Conservation (phyloP, 148 eudicot genomes). For the Rheum nobile region DNA sequence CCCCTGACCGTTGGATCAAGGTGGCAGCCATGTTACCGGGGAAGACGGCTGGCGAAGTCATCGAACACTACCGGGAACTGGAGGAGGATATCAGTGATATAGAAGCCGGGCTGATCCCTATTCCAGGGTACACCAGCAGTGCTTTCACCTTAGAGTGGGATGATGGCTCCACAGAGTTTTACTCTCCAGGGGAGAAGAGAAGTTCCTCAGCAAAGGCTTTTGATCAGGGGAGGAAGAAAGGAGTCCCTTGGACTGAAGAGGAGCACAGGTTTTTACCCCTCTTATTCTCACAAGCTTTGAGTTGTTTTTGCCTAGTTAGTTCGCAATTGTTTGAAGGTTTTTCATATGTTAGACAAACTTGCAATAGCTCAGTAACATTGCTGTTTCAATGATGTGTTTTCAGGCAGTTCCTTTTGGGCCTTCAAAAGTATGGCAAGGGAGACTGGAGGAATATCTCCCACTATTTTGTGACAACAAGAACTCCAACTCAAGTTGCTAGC, state of each 20-base stretch:
- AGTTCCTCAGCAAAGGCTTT: constrained; percentile 28
- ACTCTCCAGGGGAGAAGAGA: constrained; percentile 36
- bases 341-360: background rate
- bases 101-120: constrained; percentile 73
- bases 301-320: too few relatives aligned
- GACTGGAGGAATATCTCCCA: constrained; percentile 92
- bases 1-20: constrained; percentile 78
- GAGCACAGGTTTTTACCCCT: constrained; percentile 99
- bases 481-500: constrained; percentile 96
- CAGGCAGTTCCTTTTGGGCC: constrained; percentile 81
- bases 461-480: constrained; percentile 67
- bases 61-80: constrained; percentile 63
- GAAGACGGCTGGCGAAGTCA: constrained; percentile 71
- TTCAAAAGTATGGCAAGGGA: constrained; percentile 84
- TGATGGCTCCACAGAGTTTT: constrained; percentile 28
- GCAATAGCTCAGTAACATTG: background rate
- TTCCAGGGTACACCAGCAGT: constrained; percentile 44
- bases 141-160: constrained; percentile 86
- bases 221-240: constrained; percentile 95
- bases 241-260: constrained; percentile 92
- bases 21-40: constrained; percentile 86
- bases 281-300: too few relatives aligned
- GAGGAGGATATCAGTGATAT: constrained; percentile 80
- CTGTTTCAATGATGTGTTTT: background rate
- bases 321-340: background rate